Percentiles rank a stretch among this genome's conserved stretches.
Conservation (phyloP, 2,329 filamentous ascomycete genomes). For the Penicillium sp. region DNA sequence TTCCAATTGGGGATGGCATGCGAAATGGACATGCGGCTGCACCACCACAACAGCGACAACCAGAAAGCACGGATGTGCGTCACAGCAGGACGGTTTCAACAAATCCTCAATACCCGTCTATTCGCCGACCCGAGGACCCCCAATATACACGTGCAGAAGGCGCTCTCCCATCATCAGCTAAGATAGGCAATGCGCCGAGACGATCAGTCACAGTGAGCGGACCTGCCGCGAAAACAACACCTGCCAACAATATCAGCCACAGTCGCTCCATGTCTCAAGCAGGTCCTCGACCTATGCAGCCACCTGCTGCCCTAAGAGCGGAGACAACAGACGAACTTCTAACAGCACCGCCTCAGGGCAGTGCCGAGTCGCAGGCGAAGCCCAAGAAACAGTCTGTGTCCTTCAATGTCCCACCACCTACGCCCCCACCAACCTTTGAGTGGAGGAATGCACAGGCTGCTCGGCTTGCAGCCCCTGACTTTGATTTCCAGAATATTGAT, state of each 20-base stretch:
- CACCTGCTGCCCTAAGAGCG: not conserved
- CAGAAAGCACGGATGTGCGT: constrained; percentile 13
- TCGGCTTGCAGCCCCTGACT: constrained; percentile 55
- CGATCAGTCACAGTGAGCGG: constrained; percentile 28
- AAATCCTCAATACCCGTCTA: constrained; percentile 21
- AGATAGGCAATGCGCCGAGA: constrained; percentile 22
- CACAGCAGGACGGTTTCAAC: constrained; percentile 18
- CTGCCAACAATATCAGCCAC: not conserved
- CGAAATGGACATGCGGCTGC: not conserved
- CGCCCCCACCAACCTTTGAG: constrained; percentile 52
- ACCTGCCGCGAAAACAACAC: constrained; percentile 10
- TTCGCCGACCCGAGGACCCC: constrained; percentile 18
- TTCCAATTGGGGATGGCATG: not conserved
- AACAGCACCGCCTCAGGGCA: constrained; percentile 18
- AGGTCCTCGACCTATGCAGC: constrained; percentile 1
- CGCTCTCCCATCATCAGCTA: constrained; percentile 12
- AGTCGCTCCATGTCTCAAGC: constrained; percentile 18
- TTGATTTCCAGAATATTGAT: constrained; percentile 55
- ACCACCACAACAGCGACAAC: constrained; percentile 10
- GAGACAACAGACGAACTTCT: constrained; percentile 14
- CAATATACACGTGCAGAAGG: constrained; percentile 20
- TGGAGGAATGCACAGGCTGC: constrained; percentile 69
- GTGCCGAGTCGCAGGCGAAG: constrained; percentile 27
- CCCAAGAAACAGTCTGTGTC: constrained; percentile 44
- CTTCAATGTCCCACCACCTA: constrained; percentile 48